Evolutionary conservation across 2,329 filamentous ascomycete genomes (phyloP), one percentile per base, ranked within the genome.

Genomic region (Tolypocladium endophyticum): DNA sequence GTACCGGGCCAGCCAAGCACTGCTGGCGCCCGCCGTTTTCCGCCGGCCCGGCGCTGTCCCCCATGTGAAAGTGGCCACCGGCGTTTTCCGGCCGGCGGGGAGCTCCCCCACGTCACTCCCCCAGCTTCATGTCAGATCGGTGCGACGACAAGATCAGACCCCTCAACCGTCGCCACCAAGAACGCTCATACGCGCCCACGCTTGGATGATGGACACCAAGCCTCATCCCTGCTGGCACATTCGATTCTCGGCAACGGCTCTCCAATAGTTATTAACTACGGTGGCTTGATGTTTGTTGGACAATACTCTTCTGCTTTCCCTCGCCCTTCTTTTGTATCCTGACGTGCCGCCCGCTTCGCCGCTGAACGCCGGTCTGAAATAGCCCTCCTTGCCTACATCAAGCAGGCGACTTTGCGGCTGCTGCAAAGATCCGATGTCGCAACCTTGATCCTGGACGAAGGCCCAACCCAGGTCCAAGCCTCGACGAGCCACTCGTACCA

Each of bases 401-500:
- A 72, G 68, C 87, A 90, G 0, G 86, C 87, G 62, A 87, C 81
- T 71, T 86, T 85, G 59, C 83, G 80, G 70, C 86, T 89, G 67
- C 83, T 89, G 68, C 87, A 87, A 65, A 90, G 71, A 57, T 87
- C 87, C 54, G 85, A 87, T 55, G 79, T 78, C 6, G 79, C 87
- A 23, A 91, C 76, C 73, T 87, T 87, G 73, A 90, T 79, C 59
- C 87, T 78, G 64, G 79, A 77, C 45, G 80, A 78, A n/a, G 80
- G 80, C 1, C 81, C 81, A 56, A 84, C 74, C 77, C 83, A 87
- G 25, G 80, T 82, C 72, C 87, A 97, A 14, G 89, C 90, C 73
- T 97, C 94, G 2, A 97, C 87, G 62, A 94, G 80, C 94, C 94
- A 99, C 73, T 99, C 94, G 72, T 99, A 99, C 95, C 94, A 99